These are phyloP conservation scores for Wickerhamia fluorescens DNA, from an alignment of 805 yeast species.

Conservation along the genomic window DNA sequence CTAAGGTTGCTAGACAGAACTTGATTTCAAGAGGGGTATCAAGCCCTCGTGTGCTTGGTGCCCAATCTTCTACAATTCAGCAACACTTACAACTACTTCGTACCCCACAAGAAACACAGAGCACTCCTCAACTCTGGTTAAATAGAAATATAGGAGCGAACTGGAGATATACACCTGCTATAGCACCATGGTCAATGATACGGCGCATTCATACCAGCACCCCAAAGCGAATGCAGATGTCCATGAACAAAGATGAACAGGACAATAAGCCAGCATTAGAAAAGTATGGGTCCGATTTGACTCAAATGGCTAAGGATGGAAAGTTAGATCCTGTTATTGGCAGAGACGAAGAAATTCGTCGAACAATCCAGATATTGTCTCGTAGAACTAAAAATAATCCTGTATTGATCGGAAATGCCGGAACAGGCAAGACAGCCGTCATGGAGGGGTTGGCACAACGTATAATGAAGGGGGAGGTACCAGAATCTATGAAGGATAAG, in stretches of 20 bases:
- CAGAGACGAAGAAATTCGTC: slow-evolving; percentile 86
- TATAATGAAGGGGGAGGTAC: slow-evolving; percentile 86
- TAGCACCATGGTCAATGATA: too few species aligned
- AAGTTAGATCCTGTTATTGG: slow-evolving; percentile 96
- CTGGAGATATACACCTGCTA: too few species aligned
- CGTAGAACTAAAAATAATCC: slow-evolving; percentile 95
- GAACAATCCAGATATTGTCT: slow-evolving; percentile 88
- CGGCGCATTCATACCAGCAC: slow-evolving; percentile 16
- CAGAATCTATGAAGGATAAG: slow-evolving; percentile 87
- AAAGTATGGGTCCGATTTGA: slow-evolving; percentile 78
- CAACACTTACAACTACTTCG: too few species aligned
- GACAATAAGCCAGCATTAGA: slow-evolving; percentile 70
- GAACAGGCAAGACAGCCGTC: slow-evolving; percentile 96
- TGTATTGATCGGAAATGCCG: slow-evolving; percentile 91
- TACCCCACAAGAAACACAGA: too few species aligned
- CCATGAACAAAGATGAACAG: slow-evolving; percentile 33
- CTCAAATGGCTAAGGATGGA: slow-evolving; percentile 81
- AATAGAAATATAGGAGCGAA: too few species aligned
- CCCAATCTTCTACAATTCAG: too few species aligned
- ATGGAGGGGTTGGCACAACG: slow-evolving; percentile 96
- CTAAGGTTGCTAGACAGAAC: too few species aligned
- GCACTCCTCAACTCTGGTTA: too few species aligned
- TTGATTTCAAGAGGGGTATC: too few species aligned
- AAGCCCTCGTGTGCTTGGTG: too few species aligned
- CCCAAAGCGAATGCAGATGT: slow-evolving; percentile 28